Evolutionary conservation across 495 filamentous ascomycete genomes (phyloP), one percentile per base, ranked within the genome.

Genomic region (Immersiella caudata): DNA sequence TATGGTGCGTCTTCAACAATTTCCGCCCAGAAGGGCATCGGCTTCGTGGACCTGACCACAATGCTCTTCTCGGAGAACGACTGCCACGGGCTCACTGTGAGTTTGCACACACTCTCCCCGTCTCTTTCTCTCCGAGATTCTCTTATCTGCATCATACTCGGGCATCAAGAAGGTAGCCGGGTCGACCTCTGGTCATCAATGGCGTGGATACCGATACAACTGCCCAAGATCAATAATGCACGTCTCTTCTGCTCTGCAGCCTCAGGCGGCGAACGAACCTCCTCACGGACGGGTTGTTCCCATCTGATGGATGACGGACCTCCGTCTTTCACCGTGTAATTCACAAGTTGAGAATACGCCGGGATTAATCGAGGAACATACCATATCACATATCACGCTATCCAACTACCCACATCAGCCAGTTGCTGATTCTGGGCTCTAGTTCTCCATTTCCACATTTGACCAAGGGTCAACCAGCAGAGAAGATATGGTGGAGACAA

Each of bases 91-190:
- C 69, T 90, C 64, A 78, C 84, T 86, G 93, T 96, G 86, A 81
- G 87, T 71, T 63, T 68, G 29, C 29, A 33, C 29, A 68, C 40
- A 4, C 2, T 60, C 11, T 33, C 6, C 20, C n/a, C 18, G 24
- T 67, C 49, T 9, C 20, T 24, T 61, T 67, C 65, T 26, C 67
- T 65, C 68, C 69, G 70, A 55, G 21, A n/a, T n/a, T n/a, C 16
- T 2, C 63, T 27, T 62, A 55, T 57, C 6, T 22, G 2, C 12
- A 46, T 9, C 29, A 46, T 50, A 3, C 5, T 2, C 27, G 91
- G 93, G 91, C 84, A 91, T 87, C 79, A 91, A 97, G 93, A 97
- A 97, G 90, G 91, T 89, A 89, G 82, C 89, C 84, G 83, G 76
- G 80, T 83, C 82, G 72, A 80, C 76, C 75, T 67, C 66, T 76